Base-by-base conservation (phyloP, 1,139 yeast genomes). In the Wickerhamomyces sp. region DNA sequence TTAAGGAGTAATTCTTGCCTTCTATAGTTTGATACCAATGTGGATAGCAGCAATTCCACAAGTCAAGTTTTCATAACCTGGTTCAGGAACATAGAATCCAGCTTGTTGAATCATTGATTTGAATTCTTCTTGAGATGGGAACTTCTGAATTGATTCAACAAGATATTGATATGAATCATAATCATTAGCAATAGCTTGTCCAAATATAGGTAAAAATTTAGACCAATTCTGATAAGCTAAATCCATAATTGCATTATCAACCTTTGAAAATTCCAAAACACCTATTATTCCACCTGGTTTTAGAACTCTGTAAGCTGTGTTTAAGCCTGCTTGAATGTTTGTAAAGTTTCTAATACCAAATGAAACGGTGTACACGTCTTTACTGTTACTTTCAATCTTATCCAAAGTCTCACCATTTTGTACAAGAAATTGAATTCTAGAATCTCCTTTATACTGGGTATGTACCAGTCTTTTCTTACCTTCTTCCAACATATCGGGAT, bases 281-380 rank as follows among this genome's bases (percentile, higher is more conserved):
- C 96, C 96, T 59, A 91, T 93, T 33, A 93, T 86, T 53, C 99
- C 99, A 54, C 99, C 98, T n/a, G 96, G 98, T 61, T 83, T 86
- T 55, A 91, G 73, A 21, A 89, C 94, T 51, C 99, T 75, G 66
- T 89, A 85, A 23, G 98, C 98, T 18, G 96, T 84, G 51, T 84
- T 73, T 51, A 91, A 72, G 21, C 97, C 98, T 9, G 87, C 88
- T 62, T 89, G 96, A 47, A 91, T 81, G 56, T 91, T 72, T 40
- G 99, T 91, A 59, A 93, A 93, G 62, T 91, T 91, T 62, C 99
- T 77, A 55, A 93, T 93, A 37, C 99, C 98, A 58, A 93, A 91
- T 4, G 97, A 95, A 51, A 91, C 88, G 4, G 99, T 91, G 61
- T 91, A 91, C 30, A 93, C 78, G 57, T 91, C 98, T 62, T 89